Evolutionary conservation across 345 rosid species (phyloP).

Genomic region (Populus ilicifolia): DNA sequence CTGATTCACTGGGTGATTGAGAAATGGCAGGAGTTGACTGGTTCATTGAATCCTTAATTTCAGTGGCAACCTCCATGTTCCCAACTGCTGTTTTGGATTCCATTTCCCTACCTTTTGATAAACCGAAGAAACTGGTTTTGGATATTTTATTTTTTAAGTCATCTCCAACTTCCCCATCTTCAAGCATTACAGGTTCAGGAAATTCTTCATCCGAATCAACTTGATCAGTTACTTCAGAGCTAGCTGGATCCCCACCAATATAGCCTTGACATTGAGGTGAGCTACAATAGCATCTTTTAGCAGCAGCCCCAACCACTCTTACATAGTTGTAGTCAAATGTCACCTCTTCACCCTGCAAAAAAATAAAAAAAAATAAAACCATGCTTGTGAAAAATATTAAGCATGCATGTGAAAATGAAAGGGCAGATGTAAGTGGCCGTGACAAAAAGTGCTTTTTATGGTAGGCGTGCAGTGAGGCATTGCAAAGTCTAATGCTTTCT

Average conservation of each 20-base stretch:
- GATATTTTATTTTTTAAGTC: constrained; percentile 29
- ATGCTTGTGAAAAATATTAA: not conserved
- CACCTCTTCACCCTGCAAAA: constrained; percentile 80
- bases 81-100: constrained; percentile 8
- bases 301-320: constrained; percentile 98
- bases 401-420: not conserved
- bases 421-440: not conserved
- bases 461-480: not conserved
- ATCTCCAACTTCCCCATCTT: constrained; percentile 52
- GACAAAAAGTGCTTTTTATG: not conserved
- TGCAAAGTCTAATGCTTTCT: not conserved
- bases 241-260: constrained; percentile 89
- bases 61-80: constrained; percentile 22
- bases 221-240: constrained; percentile 71
- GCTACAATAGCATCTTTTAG: constrained; percentile 88
- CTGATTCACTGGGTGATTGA: constrained; percentile 25
- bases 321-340: constrained; percentile 98
- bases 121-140: constrained; percentile 27
- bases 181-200: constrained; percentile 88
- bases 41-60: constrained; percentile 27
- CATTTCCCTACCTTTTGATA: constrained; percentile 23
- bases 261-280: constrained; percentile 87
- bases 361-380: not conserved
- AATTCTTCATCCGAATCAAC: constrained; percentile 98
- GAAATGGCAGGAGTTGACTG: constrained; percentile 31